A percentile compares a stretch with the other conserved stretches of the same genome.
These are phyloP conservation scores for Zasmidium angulare DNA, from an alignment of 2,329 filamentous ascomycete species.

Conservation along the genomic window DNA sequence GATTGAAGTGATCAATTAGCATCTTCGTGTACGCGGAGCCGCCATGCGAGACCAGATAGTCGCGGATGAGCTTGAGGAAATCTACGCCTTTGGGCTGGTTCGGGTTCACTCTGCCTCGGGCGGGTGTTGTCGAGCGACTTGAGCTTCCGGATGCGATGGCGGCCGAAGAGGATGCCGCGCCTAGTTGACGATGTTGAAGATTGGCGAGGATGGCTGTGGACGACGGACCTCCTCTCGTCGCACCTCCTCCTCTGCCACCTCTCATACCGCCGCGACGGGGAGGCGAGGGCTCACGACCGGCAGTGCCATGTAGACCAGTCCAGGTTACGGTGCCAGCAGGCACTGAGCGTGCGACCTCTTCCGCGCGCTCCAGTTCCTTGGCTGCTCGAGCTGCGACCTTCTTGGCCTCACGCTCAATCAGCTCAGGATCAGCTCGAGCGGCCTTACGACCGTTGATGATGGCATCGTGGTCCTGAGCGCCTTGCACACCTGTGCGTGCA, in stretches of 20 bases:
- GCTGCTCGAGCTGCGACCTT: constrained; percentile 76
- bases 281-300: constrained; percentile 65
- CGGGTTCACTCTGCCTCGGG: constrained; percentile 7
- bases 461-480: constrained; percentile 88
- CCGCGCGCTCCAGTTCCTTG: constrained; percentile 69
- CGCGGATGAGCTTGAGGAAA: constrained; percentile 61
- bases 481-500: constrained; percentile 79
- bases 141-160: constrained; percentile 30
- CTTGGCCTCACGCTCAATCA: constrained; percentile 80
- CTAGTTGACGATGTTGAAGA: constrained; percentile 42
- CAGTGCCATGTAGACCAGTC: constrained; percentile 81
- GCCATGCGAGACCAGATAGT: constrained; percentile 75
- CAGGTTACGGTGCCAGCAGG: constrained; percentile 87
- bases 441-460: constrained; percentile 73
- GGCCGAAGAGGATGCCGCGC: constrained; percentile 25
- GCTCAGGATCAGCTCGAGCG: constrained; percentile 70
- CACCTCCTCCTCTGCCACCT: constrained; percentile 24
- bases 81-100: constrained; percentile 41
- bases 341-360: constrained; percentile 68
- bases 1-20: constrained; percentile 86
- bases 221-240: constrained; percentile 40
- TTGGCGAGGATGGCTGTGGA: constrained; percentile 46
- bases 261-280: constrained; percentile 47
- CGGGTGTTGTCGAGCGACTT: constrained; percentile 28
- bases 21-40: constrained; percentile 79